Conservation (phyloP, 345 rosid species). For the Aethionema arabicum region DNA sequence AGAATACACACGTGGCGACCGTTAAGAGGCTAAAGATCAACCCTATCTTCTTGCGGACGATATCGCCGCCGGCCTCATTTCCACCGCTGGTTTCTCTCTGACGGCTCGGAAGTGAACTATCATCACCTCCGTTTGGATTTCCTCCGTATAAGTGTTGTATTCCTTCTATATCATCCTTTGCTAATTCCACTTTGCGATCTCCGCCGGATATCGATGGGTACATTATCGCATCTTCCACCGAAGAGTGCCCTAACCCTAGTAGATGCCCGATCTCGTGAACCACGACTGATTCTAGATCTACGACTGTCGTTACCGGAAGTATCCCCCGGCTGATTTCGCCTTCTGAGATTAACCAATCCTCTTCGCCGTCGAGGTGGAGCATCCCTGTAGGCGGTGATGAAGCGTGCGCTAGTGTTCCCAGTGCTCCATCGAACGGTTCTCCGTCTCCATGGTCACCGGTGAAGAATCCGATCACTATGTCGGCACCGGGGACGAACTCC, state of each 20-base stretch:
- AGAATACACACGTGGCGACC: constrained; percentile 10
- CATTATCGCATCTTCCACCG: constrained; percentile 72
- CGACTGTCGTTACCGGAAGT: constrained; percentile 43
- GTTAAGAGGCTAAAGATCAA: background rate
- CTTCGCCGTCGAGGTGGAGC: constrained; percentile 69
- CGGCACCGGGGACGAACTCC: constrained; percentile 35
- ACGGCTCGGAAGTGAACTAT: constrained; percentile 35
- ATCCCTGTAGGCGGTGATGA: constrained; percentile 77
- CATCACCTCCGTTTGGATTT: constrained; percentile 58
- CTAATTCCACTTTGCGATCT: constrained; percentile 59
- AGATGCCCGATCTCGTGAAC: constrained; percentile 94
- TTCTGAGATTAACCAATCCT: constrained; percentile 60
- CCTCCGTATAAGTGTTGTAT: constrained; percentile 63
- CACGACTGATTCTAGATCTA: constrained; percentile 84
- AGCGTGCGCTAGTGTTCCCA: constrained; percentile 89
- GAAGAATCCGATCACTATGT: constrained; percentile 68
- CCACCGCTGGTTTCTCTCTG: constrained; percentile 45
- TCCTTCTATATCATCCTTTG: constrained; percentile 60
- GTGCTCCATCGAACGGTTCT: constrained; percentile 81
- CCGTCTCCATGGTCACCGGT: constrained; percentile 91
- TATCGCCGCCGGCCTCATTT: background rate
- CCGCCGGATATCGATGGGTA: constrained; percentile 68
- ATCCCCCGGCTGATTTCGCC: constrained; percentile 23
- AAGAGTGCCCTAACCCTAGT: constrained; percentile 89
- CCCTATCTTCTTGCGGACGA: constrained; percentile 28